Evolutionary conservation across 495 filamentous ascomycete genomes (phyloP).

Genomic region (Aspergillus egyptiacus): DNA sequence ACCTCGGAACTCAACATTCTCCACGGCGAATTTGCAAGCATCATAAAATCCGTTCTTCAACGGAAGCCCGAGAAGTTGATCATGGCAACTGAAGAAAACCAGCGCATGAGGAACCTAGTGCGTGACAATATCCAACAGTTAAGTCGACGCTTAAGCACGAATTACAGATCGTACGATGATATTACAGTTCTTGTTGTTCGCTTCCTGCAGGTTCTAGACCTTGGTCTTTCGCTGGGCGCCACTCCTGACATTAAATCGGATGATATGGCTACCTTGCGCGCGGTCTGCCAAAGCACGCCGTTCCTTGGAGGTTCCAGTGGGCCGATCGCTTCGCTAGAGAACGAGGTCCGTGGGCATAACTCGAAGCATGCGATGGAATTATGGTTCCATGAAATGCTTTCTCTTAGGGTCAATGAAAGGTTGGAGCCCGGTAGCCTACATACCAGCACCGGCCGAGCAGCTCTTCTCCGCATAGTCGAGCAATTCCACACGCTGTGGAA

Average conservation of each 20-base stretch:
- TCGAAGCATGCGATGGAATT: constrained; percentile 40
- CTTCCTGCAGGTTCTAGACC: constrained; percentile 72
- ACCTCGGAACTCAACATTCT: constrained; percentile 61
- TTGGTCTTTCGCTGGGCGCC: constrained; percentile 62
- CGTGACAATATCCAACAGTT: constrained; percentile 68
- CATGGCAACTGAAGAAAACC: constrained; percentile 16
- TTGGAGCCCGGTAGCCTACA: constrained; percentile 31
- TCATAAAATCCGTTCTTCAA: constrained; percentile 60
- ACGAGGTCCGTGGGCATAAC: constrained; percentile 7
- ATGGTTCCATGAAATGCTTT: constrained; percentile 40
- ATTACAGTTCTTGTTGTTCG: constrained; percentile 70
- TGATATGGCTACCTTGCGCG: constrained; percentile 24
- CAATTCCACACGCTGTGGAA: constrained; percentile 75
- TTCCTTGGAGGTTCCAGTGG: constrained; percentile 52
- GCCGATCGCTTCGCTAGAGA: constrained; percentile 18
- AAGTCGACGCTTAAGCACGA: constrained; percentile 54
- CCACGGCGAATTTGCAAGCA: constrained; percentile 73
- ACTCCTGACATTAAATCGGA: constrained; percentile 18
- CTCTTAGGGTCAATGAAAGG: constrained; percentile 31
- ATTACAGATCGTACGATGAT: constrained; percentile 77
- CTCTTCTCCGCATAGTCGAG: constrained; percentile 51
- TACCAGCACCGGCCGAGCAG: constrained; percentile 22
- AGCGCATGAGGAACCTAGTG: constrained; percentile 47
- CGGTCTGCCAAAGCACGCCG: constrained; percentile 51
- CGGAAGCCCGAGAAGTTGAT: constrained; percentile 45